These are phyloP conservation scores for Auricularia heimuer DNA, from an alignment of 768 basidiomycete species.

Conservation along the genomic window DNA sequence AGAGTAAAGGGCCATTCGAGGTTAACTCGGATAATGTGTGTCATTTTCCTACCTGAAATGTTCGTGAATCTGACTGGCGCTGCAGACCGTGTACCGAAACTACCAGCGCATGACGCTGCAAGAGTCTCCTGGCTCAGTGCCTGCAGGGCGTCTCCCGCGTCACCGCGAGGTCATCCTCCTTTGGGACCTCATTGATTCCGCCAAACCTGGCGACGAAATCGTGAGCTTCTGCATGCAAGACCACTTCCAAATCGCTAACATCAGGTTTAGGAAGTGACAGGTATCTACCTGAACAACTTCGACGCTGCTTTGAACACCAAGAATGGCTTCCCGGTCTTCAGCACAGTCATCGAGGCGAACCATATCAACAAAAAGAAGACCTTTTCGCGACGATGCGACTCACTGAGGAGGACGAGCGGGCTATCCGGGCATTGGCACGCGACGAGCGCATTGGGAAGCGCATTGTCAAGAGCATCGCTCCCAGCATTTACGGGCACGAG, in stretches of 20 bases:
- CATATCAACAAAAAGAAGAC: constrained; percentile 98
- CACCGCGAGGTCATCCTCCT: constrained; percentile 94
- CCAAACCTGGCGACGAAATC: constrained; percentile 98
- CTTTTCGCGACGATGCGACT: constrained; percentile 96
- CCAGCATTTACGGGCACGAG: constrained; percentile 98
- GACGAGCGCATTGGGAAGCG: constrained; percentile 95
- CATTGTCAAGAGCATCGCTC: constrained; percentile 97
- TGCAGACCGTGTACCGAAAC: constrained; percentile 91
- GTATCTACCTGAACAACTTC: constrained; percentile 97
- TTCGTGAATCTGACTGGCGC: background rate
- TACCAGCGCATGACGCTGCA: constrained; percentile 99
- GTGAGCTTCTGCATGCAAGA: constrained; percentile 36
- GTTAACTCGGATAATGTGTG: constrained; percentile 92
- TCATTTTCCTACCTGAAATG: constrained; percentile 1
- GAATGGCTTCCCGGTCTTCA: constrained; percentile 99
- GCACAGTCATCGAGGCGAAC: constrained; percentile 95
- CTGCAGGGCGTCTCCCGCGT: constrained; percentile 91
- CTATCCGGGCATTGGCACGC: constrained; percentile 75
- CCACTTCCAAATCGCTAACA: constrained; percentile 1
- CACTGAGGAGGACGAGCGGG: constrained; percentile 93
- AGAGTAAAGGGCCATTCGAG: constrained; percentile 88
- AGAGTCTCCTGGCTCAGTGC: constrained; percentile 95
- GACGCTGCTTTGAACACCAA: constrained; percentile 96
- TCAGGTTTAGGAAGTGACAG: constrained; percentile 76
- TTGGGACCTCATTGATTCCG: constrained; percentile 97